These are phyloP conservation scores for Ophiosphaerella herpotricha DNA, from an alignment of 2,329 filamentous ascomycete species.

Conservation along the genomic window DNA sequence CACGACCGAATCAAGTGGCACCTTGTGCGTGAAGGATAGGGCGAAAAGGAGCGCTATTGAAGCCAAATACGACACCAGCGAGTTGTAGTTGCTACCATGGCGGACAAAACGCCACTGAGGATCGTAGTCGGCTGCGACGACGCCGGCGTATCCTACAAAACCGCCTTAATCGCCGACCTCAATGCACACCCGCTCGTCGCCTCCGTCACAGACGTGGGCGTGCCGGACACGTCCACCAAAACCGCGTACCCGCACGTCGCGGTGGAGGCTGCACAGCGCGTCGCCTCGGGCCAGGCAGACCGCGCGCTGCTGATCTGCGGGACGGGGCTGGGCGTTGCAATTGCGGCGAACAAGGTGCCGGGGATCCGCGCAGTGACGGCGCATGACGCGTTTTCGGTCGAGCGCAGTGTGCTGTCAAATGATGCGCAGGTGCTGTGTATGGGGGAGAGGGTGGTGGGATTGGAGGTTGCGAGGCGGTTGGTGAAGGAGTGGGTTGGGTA, in stretches of 20 bases:
- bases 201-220: constrained; percentile 75
- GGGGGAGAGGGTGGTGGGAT: constrained; percentile 79
- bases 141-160: constrained; percentile 79
- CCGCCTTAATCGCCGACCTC: constrained; percentile 74
- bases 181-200: constrained; percentile 68
- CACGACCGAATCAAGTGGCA: constrained; percentile 13
- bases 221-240: constrained; percentile 68
- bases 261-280: constrained; percentile 70
- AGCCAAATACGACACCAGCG: constrained; percentile 39
- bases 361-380: constrained; percentile 87
- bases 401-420: constrained; percentile 80
- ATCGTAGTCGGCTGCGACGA: constrained; percentile 70
- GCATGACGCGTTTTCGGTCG: constrained; percentile 83
- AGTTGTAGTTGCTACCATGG: constrained; percentile 20
- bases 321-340: constrained; percentile 84
- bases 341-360: constrained; percentile 85
- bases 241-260: constrained; percentile 82
- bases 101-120: constrained; percentile 48
- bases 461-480: constrained; percentile 78
- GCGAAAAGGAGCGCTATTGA: constrained; percentile 22
- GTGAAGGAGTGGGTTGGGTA: constrained; percentile 86
- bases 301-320: constrained; percentile 83
- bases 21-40: constrained; percentile 13
- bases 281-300: constrained; percentile 69
- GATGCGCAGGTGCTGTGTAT: constrained; percentile 87